phyloP scores from a whole-genome alignment of 1,284 basidiomycete species.

The Waitea zeae region DNA sequence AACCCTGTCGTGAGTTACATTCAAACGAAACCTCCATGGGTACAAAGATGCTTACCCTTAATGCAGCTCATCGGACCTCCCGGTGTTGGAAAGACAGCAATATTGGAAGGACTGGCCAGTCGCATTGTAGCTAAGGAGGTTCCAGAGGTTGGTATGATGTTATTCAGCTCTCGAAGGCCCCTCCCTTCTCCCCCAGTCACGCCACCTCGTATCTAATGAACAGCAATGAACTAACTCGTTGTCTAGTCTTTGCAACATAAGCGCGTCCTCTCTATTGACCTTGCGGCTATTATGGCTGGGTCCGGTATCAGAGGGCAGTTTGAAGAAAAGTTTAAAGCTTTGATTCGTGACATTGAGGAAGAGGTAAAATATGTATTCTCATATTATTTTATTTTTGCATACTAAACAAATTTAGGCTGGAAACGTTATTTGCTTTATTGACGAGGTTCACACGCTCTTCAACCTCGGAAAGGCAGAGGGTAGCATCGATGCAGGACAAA shows the following conservation, averaged over 20 bases:
- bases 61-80: constrained; percentile 58
- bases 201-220: no score
- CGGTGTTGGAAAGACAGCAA: constrained; percentile 85
- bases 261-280: constrained; percentile 67
- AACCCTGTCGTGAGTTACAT: constrained; percentile 61
- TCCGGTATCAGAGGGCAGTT: constrained; percentile 84
- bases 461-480: constrained; percentile 87
- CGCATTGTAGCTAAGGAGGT: constrained; percentile 84
- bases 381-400: not conserved
- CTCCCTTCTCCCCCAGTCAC: constrained; percentile 2
- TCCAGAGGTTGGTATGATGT: constrained; percentile 43
- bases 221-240: no score
- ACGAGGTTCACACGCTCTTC: constrained; percentile 78
- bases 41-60: constrained; percentile 1
- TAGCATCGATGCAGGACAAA: constrained; percentile 80
- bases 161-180: not conserved
- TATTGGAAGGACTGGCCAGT: constrained; percentile 81
- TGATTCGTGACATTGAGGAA: constrained; percentile 78
- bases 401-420: no score
- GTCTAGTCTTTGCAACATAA: constrained; percentile 71
- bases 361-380: constrained; percentile 24
- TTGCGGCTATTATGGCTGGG: constrained; percentile 71
- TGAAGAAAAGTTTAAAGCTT: constrained; percentile 81
- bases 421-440: constrained; percentile 79
- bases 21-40: not conserved